Evolutionary conservation across 768 basidiomycete genomes (phyloP).

Genomic region (Krasilnikovozyma curviuscula): DNA sequence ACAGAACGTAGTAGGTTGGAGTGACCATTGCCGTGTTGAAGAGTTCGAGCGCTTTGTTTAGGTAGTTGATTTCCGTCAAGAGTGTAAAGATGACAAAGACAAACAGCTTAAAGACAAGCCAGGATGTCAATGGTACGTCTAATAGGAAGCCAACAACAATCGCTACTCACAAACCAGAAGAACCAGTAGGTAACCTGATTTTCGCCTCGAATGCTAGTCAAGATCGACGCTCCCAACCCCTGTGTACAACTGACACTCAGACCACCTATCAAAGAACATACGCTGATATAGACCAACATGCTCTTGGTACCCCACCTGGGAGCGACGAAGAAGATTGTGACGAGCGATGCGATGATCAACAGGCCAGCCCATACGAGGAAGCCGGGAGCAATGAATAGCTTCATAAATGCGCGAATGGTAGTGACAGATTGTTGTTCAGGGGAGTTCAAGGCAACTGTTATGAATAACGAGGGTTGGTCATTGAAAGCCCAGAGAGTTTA

Average conservation of each 20-base stretch:
- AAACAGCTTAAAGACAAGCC: constrained; percentile 22
- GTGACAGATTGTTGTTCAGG: constrained; percentile 24
- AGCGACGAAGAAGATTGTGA: constrained; percentile 7
- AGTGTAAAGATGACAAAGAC: constrained; percentile 68
- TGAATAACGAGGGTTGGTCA: background rate
- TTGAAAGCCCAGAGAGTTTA: background rate
- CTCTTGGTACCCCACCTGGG: constrained; percentile 4
- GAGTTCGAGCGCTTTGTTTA: constrained; percentile 84
- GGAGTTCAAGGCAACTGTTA: constrained; percentile 38
- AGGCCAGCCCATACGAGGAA: constrained; percentile 7
- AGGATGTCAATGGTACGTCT: background rate
- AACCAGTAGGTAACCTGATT: constrained; percentile 71
- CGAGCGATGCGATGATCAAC: background rate
- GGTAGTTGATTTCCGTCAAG: constrained; percentile 79
- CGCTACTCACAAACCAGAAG: constrained; percentile 24
- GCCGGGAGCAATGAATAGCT: constrained; percentile 5
- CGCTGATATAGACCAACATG: constrained; percentile 40
- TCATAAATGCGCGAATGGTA: constrained; percentile 19
- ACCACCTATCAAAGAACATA: constrained; percentile 94
- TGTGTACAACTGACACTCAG: constrained; percentile 48
- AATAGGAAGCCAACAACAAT: background rate
- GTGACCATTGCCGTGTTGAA: constrained; percentile 47
- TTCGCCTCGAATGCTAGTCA: constrained; percentile 36
- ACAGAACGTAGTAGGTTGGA: constrained; percentile 30
- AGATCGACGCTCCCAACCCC: constrained; percentile 77